These are phyloP conservation scores for Lachnellula hyalina DNA, from an alignment of 2,329 filamentous ascomycete species.

Conservation along the genomic window DNA sequence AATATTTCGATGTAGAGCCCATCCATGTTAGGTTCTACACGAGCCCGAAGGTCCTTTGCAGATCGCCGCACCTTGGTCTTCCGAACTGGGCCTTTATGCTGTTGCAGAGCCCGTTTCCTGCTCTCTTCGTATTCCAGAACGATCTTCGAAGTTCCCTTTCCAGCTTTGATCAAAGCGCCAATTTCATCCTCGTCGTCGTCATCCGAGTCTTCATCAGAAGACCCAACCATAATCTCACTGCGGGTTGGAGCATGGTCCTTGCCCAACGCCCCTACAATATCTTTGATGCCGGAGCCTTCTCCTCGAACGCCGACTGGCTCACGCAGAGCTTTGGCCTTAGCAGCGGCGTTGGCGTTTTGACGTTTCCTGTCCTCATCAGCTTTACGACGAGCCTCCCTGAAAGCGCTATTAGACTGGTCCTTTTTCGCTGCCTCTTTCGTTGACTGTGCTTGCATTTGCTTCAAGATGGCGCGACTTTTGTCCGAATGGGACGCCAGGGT, in stretches of 20 bases:
- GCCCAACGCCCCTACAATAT: slow-evolving; percentile 64
- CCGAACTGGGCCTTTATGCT: slow-evolving; percentile 66
- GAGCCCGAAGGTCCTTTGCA: slow-evolving; percentile 88
- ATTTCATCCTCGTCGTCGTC: slow-evolving; percentile 60
- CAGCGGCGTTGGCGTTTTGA: slow-evolving; percentile 66
- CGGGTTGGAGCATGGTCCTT: slow-evolving; percentile 72
- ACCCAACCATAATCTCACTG: slow-evolving; percentile 85
- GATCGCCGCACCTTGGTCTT: slow-evolving; percentile 77
- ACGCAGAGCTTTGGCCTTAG: slow-evolving; percentile 58
- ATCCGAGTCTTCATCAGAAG: slow-evolving; percentile 68
- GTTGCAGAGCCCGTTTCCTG: slow-evolving; percentile 43
- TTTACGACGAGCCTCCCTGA: slow-evolving; percentile 68
- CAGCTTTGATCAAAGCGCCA: slow-evolving; percentile 40
- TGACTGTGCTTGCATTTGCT: slow-evolving; percentile 18
- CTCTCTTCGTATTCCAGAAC: slow-evolving; percentile 41
- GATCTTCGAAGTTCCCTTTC: slow-evolving; percentile 33
- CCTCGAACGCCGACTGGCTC: slow-evolving; percentile 56
- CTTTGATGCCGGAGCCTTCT: slow-evolving; percentile 72
- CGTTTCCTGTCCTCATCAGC: slow-evolving; percentile 71
- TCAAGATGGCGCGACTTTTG: slow-evolving; percentile 28
- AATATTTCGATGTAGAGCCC: slow-evolving; percentile 80
- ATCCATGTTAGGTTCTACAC: slow-evolving; percentile 83
- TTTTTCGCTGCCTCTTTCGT: slow-evolving; percentile 2
- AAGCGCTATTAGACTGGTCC: slow-evolving; percentile 39
- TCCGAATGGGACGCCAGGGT: slow-evolving; percentile 20